phyloP scores from a whole-genome alignment of 257 asterid genomes.

The Verbascum thapsus region DNA sequence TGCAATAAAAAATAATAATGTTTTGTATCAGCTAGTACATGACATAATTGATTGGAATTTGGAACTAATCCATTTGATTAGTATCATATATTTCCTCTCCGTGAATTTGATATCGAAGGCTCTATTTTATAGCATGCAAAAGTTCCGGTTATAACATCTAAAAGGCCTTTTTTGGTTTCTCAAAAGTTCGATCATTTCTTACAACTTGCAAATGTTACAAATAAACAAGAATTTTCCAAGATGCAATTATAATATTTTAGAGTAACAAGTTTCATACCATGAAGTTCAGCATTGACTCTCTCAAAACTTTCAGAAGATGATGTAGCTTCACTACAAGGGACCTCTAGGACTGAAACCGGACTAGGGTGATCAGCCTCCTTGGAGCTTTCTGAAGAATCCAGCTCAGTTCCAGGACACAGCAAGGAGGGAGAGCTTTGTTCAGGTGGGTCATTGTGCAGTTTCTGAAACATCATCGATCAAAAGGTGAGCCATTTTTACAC shows the following conservation, averaged over 20 bases:
- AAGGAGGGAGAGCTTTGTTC: slow-evolving; percentile 34
- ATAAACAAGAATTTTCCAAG: too few species aligned
- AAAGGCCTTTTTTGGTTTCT: too few species aligned
- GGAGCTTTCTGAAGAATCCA: slow-evolving; percentile 58
- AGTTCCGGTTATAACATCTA: too few species aligned
- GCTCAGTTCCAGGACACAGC: slow-evolving; percentile 43
- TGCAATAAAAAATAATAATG: too few species aligned
- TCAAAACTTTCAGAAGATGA: slow-evolving; percentile 73
- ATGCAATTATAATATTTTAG: slow-evolving; percentile 12
- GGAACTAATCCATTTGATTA: too few species aligned
- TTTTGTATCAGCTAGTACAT: too few species aligned
- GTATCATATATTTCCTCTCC: too few species aligned
- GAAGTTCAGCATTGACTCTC: slow-evolving; percentile 77
- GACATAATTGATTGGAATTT: too few species aligned
- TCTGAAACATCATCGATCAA: slow-evolving; percentile 39
- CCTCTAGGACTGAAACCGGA: slow-evolving; percentile 81
- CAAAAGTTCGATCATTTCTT: too few species aligned
- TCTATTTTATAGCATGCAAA: too few species aligned
- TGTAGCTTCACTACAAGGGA: slow-evolving; percentile 58
- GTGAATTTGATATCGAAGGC: too few species aligned
- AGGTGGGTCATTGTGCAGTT: slow-evolving; percentile 34
- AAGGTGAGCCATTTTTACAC: not conserved
- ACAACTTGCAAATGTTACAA: too few species aligned
- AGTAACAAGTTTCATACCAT: slow-evolving; percentile 48
- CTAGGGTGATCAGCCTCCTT: slow-evolving; percentile 82